A percentile compares a stretch with the other conserved stretches of the same genome.
Conservation (phyloP, 768 basidiomycete species). For the Tephrocybe sp. region DNA sequence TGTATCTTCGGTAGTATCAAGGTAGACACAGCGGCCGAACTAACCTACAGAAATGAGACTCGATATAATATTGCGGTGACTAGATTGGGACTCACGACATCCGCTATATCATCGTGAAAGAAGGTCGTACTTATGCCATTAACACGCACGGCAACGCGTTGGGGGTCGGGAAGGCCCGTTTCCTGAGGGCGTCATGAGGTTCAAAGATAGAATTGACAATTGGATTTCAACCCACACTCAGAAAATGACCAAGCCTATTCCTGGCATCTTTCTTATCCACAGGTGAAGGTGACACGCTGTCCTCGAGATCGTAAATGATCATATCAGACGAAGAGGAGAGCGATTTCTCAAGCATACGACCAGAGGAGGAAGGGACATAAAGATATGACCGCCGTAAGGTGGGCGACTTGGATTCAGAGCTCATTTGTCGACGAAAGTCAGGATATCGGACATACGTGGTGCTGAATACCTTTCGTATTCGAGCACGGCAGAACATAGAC, state of each 20-base stretch:
- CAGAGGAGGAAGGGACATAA: slow-evolving; percentile 81
- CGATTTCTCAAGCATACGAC: slow-evolving; percentile 82
- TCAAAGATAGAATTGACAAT: neutral
- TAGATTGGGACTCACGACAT: slow-evolving; percentile 46
- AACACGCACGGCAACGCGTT: slow-evolving; percentile 67
- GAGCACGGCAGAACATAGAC: neutral
- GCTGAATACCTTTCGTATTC: neutral
- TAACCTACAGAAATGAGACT: slow-evolving; percentile 23
- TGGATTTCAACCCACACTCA: slow-evolving; percentile 40
- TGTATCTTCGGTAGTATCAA: slow-evolving; percentile 89
- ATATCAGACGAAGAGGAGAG: slow-evolving; percentile 63
- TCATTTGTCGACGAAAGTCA: neutral
- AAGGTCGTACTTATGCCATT: slow-evolving; percentile 68
- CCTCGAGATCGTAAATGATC: slow-evolving; percentile 88
- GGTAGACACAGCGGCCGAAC: slow-evolving; percentile 47
- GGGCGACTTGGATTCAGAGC: slow-evolving; percentile 5
- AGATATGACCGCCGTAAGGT: slow-evolving; percentile 65
- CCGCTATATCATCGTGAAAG: slow-evolving; percentile 62
- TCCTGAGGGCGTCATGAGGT: slow-evolving; percentile 12
- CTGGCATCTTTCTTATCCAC: slow-evolving; percentile 63
- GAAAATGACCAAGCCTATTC: slow-evolving; percentile 51
- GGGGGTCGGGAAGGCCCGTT: slow-evolving; percentile 39
- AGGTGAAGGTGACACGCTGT: slow-evolving; percentile 72
- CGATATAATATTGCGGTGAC: neutral
- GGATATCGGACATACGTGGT: no score